Percentiles rank a stretch among this genome's conserved stretches.
phyloP scores from a whole-genome alignment of 208 protist species.

The Acanthamoeba sp. region DNA sequence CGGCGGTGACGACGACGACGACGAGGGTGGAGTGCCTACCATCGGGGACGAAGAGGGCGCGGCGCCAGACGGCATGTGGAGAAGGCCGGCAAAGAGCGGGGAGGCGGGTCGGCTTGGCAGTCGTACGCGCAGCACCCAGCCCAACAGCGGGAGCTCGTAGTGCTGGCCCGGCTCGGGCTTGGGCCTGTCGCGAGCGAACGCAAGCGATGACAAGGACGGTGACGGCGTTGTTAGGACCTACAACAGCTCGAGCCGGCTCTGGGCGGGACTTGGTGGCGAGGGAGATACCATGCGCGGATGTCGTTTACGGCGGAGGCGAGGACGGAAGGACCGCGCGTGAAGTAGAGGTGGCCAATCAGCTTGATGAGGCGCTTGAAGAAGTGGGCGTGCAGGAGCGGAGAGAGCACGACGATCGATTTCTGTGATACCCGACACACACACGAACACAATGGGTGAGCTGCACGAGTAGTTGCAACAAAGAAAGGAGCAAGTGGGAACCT shows the following conservation, averaged over 20 bases:
- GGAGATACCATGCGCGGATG: constrained; percentile 15
- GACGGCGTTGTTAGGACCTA: background rate
- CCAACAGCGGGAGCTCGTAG: constrained; percentile 35
- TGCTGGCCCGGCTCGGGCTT: constrained; percentile 5
- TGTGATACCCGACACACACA: background rate
- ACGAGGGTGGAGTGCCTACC: background rate
- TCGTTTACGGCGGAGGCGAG: background rate
- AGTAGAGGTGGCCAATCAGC: constrained; percentile 51
- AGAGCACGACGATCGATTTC: constrained; percentile 45
- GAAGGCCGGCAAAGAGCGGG: background rate
- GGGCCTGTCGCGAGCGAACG: background rate
- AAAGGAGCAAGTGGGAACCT: background rate
- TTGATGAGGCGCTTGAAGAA: constrained; percentile 62
- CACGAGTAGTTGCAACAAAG: no score
- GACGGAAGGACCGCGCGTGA: background rate
- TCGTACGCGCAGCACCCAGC: constrained; percentile 26
- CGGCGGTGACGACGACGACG: background rate
- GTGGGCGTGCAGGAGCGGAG: constrained; percentile 21
- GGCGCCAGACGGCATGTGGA: background rate
- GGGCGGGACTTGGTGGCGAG: background rate
- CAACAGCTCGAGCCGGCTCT: no score
- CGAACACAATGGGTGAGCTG: background rate
- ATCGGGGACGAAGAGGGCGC: background rate
- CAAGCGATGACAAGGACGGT: background rate
- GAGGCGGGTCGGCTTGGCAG: background rate